phyloP scores from a whole-genome alignment of 2,329 filamentous ascomycete species.

The Leptographium galeiforme region DNA sequence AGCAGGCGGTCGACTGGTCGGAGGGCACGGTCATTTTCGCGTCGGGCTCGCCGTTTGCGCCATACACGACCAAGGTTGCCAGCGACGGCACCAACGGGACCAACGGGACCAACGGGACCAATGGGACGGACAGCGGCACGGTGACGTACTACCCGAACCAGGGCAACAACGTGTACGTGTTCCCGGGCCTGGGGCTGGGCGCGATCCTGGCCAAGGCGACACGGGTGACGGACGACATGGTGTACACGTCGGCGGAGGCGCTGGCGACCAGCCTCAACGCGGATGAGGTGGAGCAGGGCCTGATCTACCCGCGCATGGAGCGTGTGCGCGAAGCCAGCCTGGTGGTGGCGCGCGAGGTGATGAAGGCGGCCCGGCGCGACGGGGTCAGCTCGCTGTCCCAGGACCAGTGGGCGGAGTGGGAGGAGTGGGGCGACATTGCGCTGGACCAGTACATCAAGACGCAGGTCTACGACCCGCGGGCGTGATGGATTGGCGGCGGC shows the following conservation, averaged over 20 bases:
- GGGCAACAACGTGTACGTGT: constrained; percentile 85
- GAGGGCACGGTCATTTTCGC: constrained; percentile 88
- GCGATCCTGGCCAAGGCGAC: constrained; percentile 83
- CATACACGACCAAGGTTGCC: constrained; percentile 47
- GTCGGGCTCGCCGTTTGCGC: constrained; percentile 82
- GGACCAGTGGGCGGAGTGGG: constrained; percentile 57
- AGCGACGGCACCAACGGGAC: constrained; percentile 11
- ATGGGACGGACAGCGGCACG: constrained; percentile 31
- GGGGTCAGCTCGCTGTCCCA: constrained; percentile 60
- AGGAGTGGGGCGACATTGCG: constrained; percentile 55
- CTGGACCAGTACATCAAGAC: constrained; percentile 47
- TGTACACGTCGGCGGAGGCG: constrained; percentile 81
- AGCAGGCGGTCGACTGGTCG: constrained; percentile 82
- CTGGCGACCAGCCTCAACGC: constrained; percentile 65
- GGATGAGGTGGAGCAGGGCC: constrained; percentile 68
- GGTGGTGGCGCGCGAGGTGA: constrained; percentile 77
- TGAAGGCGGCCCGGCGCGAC: constrained; percentile 76
- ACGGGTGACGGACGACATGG: constrained; percentile 85
- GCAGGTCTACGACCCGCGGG: constrained; percentile 43
- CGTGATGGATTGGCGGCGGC: background rate
- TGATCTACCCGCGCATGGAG: constrained; percentile 83
- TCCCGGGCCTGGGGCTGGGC: constrained; percentile 89
- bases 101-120: background rate
- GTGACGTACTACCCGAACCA: constrained; percentile 66
- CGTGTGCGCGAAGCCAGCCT: constrained; percentile 85